Evolutionary conservation across 805 yeast species (phyloP).

Genomic region (Kurtzmaniella cleridarum): DNA sequence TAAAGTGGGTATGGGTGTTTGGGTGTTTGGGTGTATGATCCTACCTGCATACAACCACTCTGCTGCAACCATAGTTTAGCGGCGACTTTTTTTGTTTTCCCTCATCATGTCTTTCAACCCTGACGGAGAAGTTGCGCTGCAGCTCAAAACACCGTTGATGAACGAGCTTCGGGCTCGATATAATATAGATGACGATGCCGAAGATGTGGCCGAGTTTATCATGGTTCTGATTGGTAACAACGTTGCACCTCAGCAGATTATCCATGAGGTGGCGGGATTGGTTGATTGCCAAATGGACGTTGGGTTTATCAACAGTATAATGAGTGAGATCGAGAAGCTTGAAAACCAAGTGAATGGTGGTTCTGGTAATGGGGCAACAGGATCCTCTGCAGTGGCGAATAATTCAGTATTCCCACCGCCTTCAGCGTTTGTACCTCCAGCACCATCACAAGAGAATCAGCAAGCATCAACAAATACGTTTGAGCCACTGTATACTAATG

Average conservation of each 20-base stretch:
- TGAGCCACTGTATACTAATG: too few species aligned
- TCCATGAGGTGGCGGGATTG: conserved; percentile 53
- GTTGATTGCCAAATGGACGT: conserved; percentile 59
- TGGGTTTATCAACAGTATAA: conserved; percentile 52
- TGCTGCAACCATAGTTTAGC: too few species aligned
- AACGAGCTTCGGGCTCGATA: conserved; percentile 31
- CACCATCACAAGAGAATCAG: not conserved
- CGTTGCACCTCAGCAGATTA: conserved; percentile 55
- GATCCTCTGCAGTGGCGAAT: not conserved
- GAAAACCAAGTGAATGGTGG: conserved; percentile 11
- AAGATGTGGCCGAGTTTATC: conserved; percentile 68
- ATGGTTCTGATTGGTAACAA: conserved; percentile 66
- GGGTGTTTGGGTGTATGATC: too few species aligned
- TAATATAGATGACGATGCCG: conserved; percentile 35
- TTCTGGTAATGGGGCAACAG: too few species aligned
- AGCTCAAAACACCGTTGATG: conserved; percentile 28
- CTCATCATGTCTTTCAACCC: conserved; percentile 29
- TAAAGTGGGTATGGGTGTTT: too few species aligned
- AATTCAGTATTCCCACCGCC: not conserved
- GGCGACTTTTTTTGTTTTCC: not conserved
- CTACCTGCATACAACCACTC: too few species aligned
- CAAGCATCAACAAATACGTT: not conserved
- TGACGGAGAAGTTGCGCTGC: conserved; percentile 33
- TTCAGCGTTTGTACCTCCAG: not conserved
- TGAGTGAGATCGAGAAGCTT: conserved; percentile 47